Evolutionary conservation across 495 filamentous ascomycete species (phyloP).

Genomic region (Podospora conica): DNA sequence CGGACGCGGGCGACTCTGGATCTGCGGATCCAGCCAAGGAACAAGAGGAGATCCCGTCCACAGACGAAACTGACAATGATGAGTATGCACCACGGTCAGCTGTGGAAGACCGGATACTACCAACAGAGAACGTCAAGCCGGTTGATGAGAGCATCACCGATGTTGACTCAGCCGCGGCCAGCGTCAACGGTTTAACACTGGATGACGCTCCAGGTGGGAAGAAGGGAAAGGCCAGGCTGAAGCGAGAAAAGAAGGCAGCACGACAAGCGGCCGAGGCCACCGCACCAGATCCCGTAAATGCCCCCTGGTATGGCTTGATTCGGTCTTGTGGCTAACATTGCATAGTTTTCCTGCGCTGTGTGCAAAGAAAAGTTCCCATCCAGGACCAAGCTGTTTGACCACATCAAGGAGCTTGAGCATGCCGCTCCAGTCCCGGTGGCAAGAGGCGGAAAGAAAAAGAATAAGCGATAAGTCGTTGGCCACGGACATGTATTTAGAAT

Average conservation of each 20-base stretch:
- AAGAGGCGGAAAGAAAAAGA: conserved; percentile 20
- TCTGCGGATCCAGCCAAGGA: conserved; percentile 5
- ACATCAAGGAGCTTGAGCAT: conserved; percentile 54
- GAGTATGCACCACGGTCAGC: conserved; percentile 40
- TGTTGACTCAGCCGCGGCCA: conserved; percentile 9
- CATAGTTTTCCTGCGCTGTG: conserved; percentile 47
- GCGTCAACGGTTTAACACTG: conserved; percentile 15
- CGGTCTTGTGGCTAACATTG: conserved; percentile 11
- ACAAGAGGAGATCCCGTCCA: neutral
- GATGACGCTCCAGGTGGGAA: conserved; percentile 22
- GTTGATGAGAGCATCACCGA: neutral
- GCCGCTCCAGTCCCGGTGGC: conserved; percentile 21
- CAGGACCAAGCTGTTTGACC: conserved; percentile 68
- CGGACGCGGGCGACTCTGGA: neutral
- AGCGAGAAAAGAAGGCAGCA: conserved; percentile 74
- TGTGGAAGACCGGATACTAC: conserved; percentile 33
- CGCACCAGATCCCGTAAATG: conserved; percentile 33
- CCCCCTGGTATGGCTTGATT: neutral
- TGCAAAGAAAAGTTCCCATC: conserved; percentile 62
- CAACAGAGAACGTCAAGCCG: neutral
- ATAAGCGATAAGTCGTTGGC: conserved; percentile 14
- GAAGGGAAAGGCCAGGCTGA: conserved; percentile 86
- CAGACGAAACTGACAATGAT: conserved; percentile 26
- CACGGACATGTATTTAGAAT: neutral
- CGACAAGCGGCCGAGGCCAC: conserved; percentile 42